Conservation (phyloP, 495 filamentous ascomycete genomes). For the Penicillium malachiteum region DNA sequence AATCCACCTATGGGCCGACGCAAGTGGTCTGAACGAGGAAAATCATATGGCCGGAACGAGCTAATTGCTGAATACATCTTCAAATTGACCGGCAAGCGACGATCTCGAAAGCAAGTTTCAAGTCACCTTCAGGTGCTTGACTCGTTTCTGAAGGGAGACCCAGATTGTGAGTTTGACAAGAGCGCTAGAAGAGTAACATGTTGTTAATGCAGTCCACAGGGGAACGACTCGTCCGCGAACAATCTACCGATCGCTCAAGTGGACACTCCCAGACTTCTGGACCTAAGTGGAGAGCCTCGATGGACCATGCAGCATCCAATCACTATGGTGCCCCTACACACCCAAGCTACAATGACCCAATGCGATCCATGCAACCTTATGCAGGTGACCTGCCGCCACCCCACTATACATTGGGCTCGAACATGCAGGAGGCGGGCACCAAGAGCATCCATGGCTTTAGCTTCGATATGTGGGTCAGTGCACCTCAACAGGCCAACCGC, state of each 20-base stretch:
- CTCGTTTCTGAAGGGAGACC: conserved; percentile 66
- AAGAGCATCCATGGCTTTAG: conserved; percentile 43
- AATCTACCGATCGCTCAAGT: conserved; percentile 36
- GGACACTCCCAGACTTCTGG: conserved; percentile 34
- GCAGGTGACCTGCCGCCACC: conserved; percentile 38
- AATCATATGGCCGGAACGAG: conserved; percentile 85
- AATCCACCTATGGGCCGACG: conserved; percentile 79
- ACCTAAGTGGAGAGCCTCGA: conserved; percentile 40
- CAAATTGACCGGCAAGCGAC: conserved; percentile 61
- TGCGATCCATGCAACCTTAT: conserved; percentile 37
- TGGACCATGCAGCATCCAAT: conserved; percentile 38
- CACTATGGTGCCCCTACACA: conserved; percentile 32
- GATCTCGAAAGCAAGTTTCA: conserved; percentile 85
- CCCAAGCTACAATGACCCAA: conserved; percentile 32
- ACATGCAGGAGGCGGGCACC: conserved; percentile 31
- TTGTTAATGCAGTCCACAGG: conserved; percentile 27
- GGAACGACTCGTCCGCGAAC: conserved; percentile 46
- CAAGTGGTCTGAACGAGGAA: conserved; percentile 70
- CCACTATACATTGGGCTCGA: conserved; percentile 37
- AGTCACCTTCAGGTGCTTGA: conserved; percentile 98
- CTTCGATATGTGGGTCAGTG: conserved; percentile 54
- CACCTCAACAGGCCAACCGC: conserved; percentile 40
- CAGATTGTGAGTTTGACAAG: conserved; percentile 41
- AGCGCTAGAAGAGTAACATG: neutral
- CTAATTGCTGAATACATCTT: conserved; percentile 82